These are phyloP conservation scores for Cicer cuneatum DNA, from an alignment of 306 rosid genomes.

Conservation along the genomic window DNA sequence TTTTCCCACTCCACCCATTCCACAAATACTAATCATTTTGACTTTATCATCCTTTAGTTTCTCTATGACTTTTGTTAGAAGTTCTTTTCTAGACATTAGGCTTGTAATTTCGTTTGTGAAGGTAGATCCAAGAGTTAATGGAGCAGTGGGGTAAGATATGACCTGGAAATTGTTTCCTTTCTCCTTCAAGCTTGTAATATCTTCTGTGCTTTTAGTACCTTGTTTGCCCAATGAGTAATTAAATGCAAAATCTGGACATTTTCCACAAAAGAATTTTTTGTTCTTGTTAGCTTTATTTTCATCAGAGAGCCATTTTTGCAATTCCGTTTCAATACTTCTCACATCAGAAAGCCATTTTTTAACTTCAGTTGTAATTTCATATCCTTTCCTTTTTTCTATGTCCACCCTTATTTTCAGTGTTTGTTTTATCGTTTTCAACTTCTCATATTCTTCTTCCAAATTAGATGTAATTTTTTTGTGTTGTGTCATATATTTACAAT, in stretches of 20 bases:
- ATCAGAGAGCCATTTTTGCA: not conserved
- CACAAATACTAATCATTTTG: not conserved
- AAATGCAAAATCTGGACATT: not conserved
- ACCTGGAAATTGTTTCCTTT: not conserved
- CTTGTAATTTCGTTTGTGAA: not conserved
- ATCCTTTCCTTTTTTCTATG: not conserved
- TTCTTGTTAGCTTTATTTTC: not conserved
- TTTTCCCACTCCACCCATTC: not conserved
- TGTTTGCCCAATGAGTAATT: conserved; percentile 2
- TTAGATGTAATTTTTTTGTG: not conserved
- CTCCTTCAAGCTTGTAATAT: not conserved
- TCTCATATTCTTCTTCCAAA: not conserved
- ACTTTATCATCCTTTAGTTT: not conserved
- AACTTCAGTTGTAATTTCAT: not conserved
- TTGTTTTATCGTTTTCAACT: not conserved
- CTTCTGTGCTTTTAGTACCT: not conserved
- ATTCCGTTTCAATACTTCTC: not conserved
- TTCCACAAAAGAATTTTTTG: not conserved
- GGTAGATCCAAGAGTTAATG: not conserved
- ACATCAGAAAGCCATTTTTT: not conserved
- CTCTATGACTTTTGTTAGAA: not conserved
- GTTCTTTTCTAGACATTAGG: not conserved
- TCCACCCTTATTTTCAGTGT: not conserved
- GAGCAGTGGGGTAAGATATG: not conserved
- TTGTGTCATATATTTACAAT: not conserved